Evolutionary conservation across 2,329 filamentous ascomycete genomes (phyloP).

Genomic region (Claviceps pusilla): DNA sequence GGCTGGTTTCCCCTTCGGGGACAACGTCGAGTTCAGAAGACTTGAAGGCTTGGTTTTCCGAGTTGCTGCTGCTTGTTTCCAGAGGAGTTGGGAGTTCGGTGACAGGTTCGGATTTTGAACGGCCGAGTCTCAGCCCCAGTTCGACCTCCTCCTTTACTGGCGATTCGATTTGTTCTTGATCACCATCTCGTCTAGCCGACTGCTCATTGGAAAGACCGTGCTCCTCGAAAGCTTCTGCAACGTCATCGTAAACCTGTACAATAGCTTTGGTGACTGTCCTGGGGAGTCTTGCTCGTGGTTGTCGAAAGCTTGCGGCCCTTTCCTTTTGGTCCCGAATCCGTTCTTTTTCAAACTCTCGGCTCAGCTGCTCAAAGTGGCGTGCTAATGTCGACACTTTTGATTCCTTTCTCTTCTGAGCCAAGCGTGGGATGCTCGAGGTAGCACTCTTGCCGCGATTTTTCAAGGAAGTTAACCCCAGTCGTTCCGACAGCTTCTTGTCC

Average conservation of each 20-base stretch:
- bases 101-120: conserved; percentile 11
- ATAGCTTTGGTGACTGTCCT: conserved; percentile 88
- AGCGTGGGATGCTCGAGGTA: conserved; percentile 76
- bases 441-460: conserved; percentile 43
- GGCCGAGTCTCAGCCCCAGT: conserved; percentile 2
- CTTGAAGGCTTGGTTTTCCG: conserved; percentile 12
- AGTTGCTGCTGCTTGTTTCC: conserved; percentile 10
- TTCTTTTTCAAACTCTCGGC: conserved; percentile 91
- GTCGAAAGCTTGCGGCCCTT: conserved; percentile 57
- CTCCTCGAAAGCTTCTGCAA: conserved; percentile 83
- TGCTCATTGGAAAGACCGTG: conserved; percentile 44
- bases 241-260: conserved; percentile 88
- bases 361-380: conserved; percentile 91
- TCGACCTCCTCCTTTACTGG: conserved; percentile 8
- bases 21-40: conserved; percentile 16
- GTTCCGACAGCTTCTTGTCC: conserved; percentile 67
- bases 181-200: conserved; percentile 10
- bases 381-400: conserved; percentile 82
- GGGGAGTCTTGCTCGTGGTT: conserved; percentile 66
- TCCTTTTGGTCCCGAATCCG: conserved; percentile 72
- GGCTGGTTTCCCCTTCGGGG: conserved; percentile 19
- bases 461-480: conserved; percentile 48
- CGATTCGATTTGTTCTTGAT: conserved; percentile 8
- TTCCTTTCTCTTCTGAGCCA: conserved; percentile 59
- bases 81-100: conserved; percentile 9